These are phyloP conservation scores for Saccharum spontaneum DNA, from an alignment of 176 grass and related monocot species.

Conservation along the genomic window DNA sequence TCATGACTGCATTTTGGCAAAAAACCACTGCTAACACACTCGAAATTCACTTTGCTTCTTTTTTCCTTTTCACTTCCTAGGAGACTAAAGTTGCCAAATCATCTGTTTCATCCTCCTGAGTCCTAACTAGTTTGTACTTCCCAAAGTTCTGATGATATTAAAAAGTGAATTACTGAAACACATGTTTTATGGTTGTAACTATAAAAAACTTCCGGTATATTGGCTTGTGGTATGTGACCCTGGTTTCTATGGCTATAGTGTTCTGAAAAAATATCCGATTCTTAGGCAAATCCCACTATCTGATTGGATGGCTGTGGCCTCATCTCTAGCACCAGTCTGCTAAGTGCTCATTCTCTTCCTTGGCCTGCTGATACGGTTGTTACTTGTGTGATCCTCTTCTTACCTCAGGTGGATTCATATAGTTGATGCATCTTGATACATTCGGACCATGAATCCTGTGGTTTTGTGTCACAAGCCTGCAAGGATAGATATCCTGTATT, in stretches of 20 bases:
- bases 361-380: not conserved
- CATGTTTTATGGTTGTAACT: not conserved
- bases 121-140: not conserved
- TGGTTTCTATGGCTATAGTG: not conserved
- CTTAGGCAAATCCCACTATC: not conserved
- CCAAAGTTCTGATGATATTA: not conserved
- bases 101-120: not conserved
- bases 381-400: not conserved
- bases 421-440: not conserved
- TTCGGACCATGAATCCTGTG: not conserved
- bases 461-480: not conserved
- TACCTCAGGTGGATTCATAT: not conserved
- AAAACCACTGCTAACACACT: not conserved
- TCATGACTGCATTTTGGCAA: not conserved
- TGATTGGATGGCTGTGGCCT: not conserved
- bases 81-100: not conserved
- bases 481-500: not conserved
- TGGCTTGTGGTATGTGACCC: not conserved
- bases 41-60: not conserved
- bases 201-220: not conserved
- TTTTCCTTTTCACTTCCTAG: constrained; percentile 6
- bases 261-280: not conserved
- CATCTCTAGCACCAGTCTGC: not conserved
- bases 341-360: not conserved
- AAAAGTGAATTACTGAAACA: not conserved